Base-by-base conservation (phyloP, 2,329 filamentous ascomycete genomes). In the Aspergillus sp. region DNA sequence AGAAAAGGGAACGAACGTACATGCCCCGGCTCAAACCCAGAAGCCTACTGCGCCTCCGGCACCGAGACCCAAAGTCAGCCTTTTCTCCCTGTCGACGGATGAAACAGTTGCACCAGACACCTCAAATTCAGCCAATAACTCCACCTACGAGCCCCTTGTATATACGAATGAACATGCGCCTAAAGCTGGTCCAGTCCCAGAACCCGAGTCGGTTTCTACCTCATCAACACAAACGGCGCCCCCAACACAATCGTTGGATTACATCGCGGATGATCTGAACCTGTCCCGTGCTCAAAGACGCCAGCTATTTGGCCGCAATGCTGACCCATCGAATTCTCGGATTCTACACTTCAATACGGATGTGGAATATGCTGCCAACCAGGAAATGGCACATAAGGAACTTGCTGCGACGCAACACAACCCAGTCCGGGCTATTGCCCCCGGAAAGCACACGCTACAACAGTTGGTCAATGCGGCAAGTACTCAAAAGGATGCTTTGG, bases 321-420 rank as follows among this genome's bases (percentile, higher is more conserved):
- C 73, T 34, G 75, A 74, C 54, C 62, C 78, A 7, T 79, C 83
- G n/a, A 80, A 80, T 3, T 80, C 84, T n/a, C 87, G 84, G 44
- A 83, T 96, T 39, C 83, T 93, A 62, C 92, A 89, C 68, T 96
- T 97, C 82, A 91, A 96, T 76, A 93, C 91, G 63, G 91, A 96
- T 71, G 79, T 81, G 57, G 93, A 97, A 77, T 98, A 98, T 73
- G 84, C 83, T 22, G 86, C 89, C 67, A 98, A 98, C 73, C 90
- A 96, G 76, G 82, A 82, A 64, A 71, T 96, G 88, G 89, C 69
- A 86, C 92, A 72, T 79, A 86, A 68, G 72, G 75, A 77, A 56
- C 64, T 76, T 41, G 75, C 75, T 7, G 72, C 74, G 11, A 64
- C 87, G 54, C 83, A 86, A 50, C 89, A 96, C 76, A 93, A 93